Conservation (phyloP, 257 asterid genomes). For the Ehretia macrophylla region DNA sequence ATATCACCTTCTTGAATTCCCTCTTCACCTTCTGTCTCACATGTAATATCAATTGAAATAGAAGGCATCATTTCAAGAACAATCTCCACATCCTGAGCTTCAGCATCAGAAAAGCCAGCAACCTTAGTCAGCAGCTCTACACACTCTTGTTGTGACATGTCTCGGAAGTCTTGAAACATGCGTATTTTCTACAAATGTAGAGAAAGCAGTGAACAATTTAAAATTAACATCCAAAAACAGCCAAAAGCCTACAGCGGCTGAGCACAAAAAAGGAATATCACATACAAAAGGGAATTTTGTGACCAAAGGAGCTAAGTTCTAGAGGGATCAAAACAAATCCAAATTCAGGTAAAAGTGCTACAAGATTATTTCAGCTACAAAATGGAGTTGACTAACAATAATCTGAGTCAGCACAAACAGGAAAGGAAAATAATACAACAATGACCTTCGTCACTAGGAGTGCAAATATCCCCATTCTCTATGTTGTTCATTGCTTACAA, state of each 20-base stretch:
- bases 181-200: constrained; percentile 68
- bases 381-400: too few species aligned
- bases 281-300: constrained; percentile 61
- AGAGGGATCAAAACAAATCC: too few species aligned
- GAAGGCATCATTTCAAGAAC: constrained; percentile 96
- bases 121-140: constrained; percentile 72
- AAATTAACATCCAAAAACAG: constrained; percentile 13
- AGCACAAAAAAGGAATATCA: constrained; percentile 61
- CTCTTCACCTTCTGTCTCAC: constrained; percentile 97
- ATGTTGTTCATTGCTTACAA: too few species aligned
- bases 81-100: constrained; percentile 79
- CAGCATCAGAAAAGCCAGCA: constrained; percentile 68
- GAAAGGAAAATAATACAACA: too few species aligned
- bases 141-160: constrained; percentile 70
- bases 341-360: too few species aligned
- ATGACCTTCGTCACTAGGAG: too few species aligned
- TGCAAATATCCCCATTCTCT: too few species aligned
- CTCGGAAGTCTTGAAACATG: constrained; percentile 77
- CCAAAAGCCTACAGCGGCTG: constrained; percentile 53
- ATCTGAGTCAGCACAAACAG: too few species aligned
- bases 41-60: constrained; percentile 62
- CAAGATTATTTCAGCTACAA: too few species aligned
- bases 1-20: constrained; percentile 93
- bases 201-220: neutral
- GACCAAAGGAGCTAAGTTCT: too few species aligned